phyloP scores from a whole-genome alignment of 495 filamentous ascomycete genomes.

The Filosporella fistucella region DNA sequence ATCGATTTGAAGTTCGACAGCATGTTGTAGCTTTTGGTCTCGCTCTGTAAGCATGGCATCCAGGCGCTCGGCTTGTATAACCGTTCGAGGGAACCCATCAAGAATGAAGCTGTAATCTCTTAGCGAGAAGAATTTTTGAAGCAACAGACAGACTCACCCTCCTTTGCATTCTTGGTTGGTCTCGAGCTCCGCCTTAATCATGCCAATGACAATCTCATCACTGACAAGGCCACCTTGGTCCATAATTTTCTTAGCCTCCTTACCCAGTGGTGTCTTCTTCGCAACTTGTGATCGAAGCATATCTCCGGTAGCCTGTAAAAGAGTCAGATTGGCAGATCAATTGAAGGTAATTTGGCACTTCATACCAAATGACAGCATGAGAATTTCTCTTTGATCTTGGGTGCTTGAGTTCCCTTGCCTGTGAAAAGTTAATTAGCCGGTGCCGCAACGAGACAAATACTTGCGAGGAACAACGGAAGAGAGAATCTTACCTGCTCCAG shows the following conservation, averaged over 20 bases:
- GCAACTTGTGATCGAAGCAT: constrained; percentile 99
- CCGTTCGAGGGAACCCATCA: constrained; percentile 96
- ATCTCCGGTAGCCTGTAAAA: constrained; percentile 84
- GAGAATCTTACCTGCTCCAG: constrained; percentile 77
- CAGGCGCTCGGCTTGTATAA: constrained; percentile 89
- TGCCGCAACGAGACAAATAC: constrained; percentile 4
- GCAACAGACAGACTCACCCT: constrained; percentile 57
- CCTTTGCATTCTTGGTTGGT: constrained; percentile 94
- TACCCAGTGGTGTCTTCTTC: constrained; percentile 91
- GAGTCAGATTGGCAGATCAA: background rate
- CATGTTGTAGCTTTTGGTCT: constrained; percentile 81
- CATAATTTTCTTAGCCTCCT: constrained; percentile 99
- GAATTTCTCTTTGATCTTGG: constrained; percentile 96
- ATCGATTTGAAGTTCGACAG: constrained; percentile 94
- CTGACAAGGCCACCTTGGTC: constrained; percentile 95
- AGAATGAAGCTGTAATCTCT: constrained; percentile 78
- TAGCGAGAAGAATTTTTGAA: background rate
- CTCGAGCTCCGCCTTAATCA: constrained; percentile 97
- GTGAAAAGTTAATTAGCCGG: constrained; percentile 26
- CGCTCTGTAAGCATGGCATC: constrained; percentile 80
- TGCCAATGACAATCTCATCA: constrained; percentile 98
- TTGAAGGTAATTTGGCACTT: constrained; percentile 11
- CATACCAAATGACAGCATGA: constrained; percentile 93
- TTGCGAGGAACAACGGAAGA: background rate
- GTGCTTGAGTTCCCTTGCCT: constrained; percentile 99